phyloP scores from a whole-genome alignment of 192 early-diverging fungal genomes.

The Coemansia sp. region DNA sequence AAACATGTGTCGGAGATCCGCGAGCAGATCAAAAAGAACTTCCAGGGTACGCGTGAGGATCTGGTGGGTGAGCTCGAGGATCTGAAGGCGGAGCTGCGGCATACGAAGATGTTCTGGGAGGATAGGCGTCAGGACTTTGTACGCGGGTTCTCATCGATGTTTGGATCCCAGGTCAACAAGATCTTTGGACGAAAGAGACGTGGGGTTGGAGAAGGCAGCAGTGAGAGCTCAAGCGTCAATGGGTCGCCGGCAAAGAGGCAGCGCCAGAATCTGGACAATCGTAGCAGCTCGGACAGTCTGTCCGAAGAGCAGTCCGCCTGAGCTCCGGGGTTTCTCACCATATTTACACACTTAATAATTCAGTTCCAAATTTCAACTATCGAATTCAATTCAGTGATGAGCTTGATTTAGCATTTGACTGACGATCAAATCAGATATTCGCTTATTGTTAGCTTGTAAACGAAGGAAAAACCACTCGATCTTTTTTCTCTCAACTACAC shows the following conservation, averaged over 20 bases:
- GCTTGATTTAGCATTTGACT: no score
- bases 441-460: no score
- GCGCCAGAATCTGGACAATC: conserved; percentile 14
- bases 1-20: conserved; percentile 72
- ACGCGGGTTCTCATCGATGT: conserved; percentile 66
- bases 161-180: conserved; percentile 58
- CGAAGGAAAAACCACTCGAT: no score
- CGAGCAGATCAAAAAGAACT: conserved; percentile 67
- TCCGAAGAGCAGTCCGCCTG: neutral
- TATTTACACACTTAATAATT: neutral
- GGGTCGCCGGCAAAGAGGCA: conserved; percentile 27
- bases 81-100: conserved; percentile 63
- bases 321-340: neutral
- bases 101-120: conserved; percentile 69
- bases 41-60: conserved; percentile 64
- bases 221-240: neutral
- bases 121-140: conserved; percentile 75
- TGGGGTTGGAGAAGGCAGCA: conserved; percentile 6
- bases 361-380: neutral
- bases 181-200: conserved; percentile 44
- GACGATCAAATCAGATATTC: no score
- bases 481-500: no score
- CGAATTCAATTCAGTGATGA: no score
- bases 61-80: conserved; percentile 63
- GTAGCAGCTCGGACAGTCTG: conserved; percentile 8